These are phyloP conservation scores for Asterochloris erici DNA, from an alignment of 139 green algal species.

Conservation along the genomic window DNA sequence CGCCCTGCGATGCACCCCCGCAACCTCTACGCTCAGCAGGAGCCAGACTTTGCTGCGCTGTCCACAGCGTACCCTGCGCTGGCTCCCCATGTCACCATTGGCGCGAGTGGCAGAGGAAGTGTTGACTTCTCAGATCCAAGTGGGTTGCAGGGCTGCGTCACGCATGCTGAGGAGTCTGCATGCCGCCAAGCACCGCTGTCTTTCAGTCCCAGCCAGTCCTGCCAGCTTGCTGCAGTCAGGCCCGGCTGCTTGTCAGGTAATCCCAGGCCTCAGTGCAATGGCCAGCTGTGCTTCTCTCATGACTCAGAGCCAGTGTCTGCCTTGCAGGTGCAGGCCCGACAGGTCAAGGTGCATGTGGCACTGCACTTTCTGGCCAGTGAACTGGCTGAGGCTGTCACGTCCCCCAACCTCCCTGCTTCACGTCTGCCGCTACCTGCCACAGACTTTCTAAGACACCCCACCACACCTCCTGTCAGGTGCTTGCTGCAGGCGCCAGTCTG, in stretches of 20 bases:
- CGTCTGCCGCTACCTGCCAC: not conserved
- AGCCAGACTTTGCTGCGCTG: conserved; percentile 77
- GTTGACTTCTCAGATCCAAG: conserved; percentile 6
- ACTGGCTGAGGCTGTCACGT: not conserved
- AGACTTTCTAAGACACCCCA: not conserved
- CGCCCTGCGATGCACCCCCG: conserved; percentile 59
- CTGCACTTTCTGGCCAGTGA: not conserved
- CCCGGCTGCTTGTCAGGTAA: not conserved
- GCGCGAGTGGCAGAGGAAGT: not conserved
- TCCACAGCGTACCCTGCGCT: conserved; percentile 50
- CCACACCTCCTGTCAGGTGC: not conserved
- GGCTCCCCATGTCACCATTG: conserved; percentile 31
- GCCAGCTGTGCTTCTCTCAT: not conserved
- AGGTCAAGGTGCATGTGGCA: not conserved
- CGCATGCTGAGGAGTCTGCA: not conserved
- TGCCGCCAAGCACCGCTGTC: not conserved
- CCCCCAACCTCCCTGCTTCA: not conserved
- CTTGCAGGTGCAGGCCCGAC: not conserved
- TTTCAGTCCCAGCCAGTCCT: not conserved
- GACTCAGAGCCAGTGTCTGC: not conserved
- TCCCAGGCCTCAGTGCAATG: not conserved
- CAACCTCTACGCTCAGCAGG: conserved; percentile 58
- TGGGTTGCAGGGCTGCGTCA: too few relatives aligned
- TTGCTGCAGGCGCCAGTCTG: conserved; percentile 30
- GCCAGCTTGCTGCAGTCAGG: not conserved